Evolutionary conservation across 2,329 filamentous ascomycete species (phyloP).

Genomic region (Aureobasidium namibiae): DNA sequence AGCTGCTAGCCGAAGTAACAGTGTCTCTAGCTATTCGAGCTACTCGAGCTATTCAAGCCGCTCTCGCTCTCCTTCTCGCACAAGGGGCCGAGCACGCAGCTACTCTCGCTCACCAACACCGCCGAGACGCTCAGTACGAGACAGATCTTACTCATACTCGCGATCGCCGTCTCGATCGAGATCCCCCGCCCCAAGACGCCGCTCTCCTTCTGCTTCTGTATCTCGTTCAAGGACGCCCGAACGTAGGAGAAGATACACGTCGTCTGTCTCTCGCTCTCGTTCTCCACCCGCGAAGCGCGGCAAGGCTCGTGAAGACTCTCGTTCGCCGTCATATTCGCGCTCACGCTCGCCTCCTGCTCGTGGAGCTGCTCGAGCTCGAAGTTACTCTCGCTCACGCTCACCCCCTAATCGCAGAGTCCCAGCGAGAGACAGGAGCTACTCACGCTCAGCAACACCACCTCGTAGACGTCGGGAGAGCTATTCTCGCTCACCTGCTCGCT

Average conservation of each 20-base stretch:
- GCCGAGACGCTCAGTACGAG: slow-evolving; percentile 18
- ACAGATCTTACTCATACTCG: slow-evolving; percentile 10
- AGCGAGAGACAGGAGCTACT: slow-evolving; percentile 8
- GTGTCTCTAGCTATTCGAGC: slow-evolving; percentile 70
- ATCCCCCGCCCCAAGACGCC: slow-evolving; percentile 12
- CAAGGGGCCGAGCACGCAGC: slow-evolving; percentile 17
- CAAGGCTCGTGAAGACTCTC: slow-evolving; percentile 16
- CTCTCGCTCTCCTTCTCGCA: slow-evolving; percentile 22
- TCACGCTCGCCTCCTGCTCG: slow-evolving; percentile 18
- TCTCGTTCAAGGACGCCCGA: slow-evolving; percentile 24
- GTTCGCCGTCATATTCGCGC: slow-evolving; percentile 15
- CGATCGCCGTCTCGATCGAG: slow-evolving; percentile 15
- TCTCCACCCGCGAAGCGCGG: slow-evolving; percentile 16
- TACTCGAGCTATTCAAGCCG: slow-evolving; percentile 59
- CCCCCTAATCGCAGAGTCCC: slow-evolving; percentile 12
- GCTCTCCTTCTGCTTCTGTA: slow-evolving; percentile 12
- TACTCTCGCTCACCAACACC: slow-evolving; percentile 24
- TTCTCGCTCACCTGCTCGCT: background rate
- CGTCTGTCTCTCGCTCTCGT: slow-evolving; percentile 19
- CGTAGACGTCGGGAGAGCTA: slow-evolving; percentile 3
- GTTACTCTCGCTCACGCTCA: slow-evolving; percentile 15
- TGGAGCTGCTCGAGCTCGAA: slow-evolving; percentile 18
- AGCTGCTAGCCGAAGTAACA: slow-evolving; percentile 50
- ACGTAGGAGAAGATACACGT: slow-evolving; percentile 16
- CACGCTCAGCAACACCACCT: slow-evolving; percentile 12